Base-by-base conservation (phyloP, 495 filamentous ascomycete species). In the Podospora pseudocomata region DNA sequence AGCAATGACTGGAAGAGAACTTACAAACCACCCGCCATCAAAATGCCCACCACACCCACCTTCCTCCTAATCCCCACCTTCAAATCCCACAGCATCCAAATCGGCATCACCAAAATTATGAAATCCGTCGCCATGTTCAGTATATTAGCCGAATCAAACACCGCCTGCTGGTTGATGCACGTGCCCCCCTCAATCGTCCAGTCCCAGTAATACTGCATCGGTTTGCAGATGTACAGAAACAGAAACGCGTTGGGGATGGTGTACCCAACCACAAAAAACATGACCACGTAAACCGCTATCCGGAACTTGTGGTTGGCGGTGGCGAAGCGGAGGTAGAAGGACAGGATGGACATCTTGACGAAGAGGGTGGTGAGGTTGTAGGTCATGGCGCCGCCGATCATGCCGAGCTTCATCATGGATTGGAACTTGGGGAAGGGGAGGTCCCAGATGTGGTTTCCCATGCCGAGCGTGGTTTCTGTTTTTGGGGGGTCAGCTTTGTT, bases 21-120 rank as follows among this genome's bases (percentile, higher is more conserved):
- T 18, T 71, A 77, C 74, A 78, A 75, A 49, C 74, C 75, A 28
- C 76, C 76, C 0, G 70, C 60, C 76, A 76, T 76, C 26, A 78
- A 63, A 26, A 78, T 70, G 20, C 71, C n/a, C 7, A 63, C 49
- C 5, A 76, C 57, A 9, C 69, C 71, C 59, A 78, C 67, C 69
- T 76, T 78, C 67, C 68, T 64, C 18, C 56, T 20, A 60, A 66
- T 23, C 1, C 65, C 65, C 7, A 68, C 62, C 9, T 65, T 54
- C 60, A 75, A 23, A 15, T 66, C 68, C 55, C 67, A 60, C 2
- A 72, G 65, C 66, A 75, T 68, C 73, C 73, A 75, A 34, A 75
- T 69, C 3, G 73, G 73, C 53, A 75, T 49, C 32, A 72, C 56
- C 62, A 75, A 23, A 20, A 75, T 72, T 19, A 67, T 19, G 44